Percentiles rank a stretch among this genome's conserved stretches.
These are phyloP conservation scores for Hibiscus trionum DNA, from an alignment of 345 rosid genomes.

Conservation along the genomic window DNA sequence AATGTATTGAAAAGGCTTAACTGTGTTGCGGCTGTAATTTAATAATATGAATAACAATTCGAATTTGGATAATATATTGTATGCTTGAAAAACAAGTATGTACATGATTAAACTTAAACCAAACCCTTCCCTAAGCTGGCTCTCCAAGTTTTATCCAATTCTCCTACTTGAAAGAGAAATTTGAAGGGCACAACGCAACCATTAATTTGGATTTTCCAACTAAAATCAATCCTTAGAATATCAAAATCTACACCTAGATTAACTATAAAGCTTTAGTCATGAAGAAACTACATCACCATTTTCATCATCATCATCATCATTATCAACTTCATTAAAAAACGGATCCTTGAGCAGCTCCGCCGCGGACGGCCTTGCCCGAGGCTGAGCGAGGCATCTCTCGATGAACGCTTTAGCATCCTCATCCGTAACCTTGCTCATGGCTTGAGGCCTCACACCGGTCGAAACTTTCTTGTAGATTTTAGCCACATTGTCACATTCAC, in stretches of 20 bases:
- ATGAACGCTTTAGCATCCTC: slow-evolving; percentile 59
- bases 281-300: slow-evolving; percentile 11
- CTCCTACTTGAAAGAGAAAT: neutral
- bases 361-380: slow-evolving; percentile 64
- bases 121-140: neutral
- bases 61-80: no score
- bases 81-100: neutral
- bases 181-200: neutral
- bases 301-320: slow-evolving; percentile 30
- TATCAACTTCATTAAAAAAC: slow-evolving; percentile 43
- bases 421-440: slow-evolving; percentile 50
- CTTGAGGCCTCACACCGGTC: slow-evolving; percentile 52
- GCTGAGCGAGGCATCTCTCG: slow-evolving; percentile 62
- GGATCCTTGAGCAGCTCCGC: slow-evolving; percentile 58
- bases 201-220: no score
- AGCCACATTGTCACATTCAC: slow-evolving; percentile 66
- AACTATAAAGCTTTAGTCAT: neutral
- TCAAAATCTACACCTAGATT: neutral
- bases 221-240: no score
- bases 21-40: no score
- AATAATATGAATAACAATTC: no score
- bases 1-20: no score
- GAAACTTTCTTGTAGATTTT: slow-evolving; percentile 74
- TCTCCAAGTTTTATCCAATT: neutral
- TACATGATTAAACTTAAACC: neutral